Conservation (phyloP, 1,284 basidiomycete genomes). For the Papiliotrema laurentii region DNA sequence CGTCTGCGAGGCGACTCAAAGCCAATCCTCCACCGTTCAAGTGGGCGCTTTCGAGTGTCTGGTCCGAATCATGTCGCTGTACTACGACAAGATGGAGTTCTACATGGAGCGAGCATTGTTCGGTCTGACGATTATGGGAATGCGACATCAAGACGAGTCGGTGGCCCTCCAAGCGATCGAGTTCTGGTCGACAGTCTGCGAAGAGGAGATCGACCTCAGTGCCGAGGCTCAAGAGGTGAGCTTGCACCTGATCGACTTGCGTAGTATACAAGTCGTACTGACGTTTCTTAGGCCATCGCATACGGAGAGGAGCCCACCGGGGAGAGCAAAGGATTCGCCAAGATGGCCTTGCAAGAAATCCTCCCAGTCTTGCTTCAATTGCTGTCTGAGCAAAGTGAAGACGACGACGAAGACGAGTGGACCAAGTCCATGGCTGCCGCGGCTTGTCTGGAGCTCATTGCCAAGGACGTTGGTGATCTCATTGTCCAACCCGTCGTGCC, state of each 20-base stretch:
- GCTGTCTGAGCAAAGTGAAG: slow-evolving; percentile 90
- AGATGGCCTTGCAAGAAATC: slow-evolving; percentile 89
- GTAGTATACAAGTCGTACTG: slow-evolving; percentile 3
- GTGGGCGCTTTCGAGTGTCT: slow-evolving; percentile 92
- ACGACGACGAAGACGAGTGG: slow-evolving; percentile 98
- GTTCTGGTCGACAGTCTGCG: slow-evolving; percentile 99
- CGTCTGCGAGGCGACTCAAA: slow-evolving; percentile 97
- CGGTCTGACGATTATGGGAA: slow-evolving; percentile 95
- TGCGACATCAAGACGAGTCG: slow-evolving; percentile 87
- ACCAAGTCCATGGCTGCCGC: slow-evolving; percentile 97
- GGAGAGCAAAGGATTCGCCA: slow-evolving; percentile 87
- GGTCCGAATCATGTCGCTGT: slow-evolving; percentile 94
- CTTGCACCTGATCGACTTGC: slow-evolving; percentile 3
- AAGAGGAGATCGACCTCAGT: slow-evolving; percentile 92
- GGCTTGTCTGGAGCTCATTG: slow-evolving; percentile 82
- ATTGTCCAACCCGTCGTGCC: slow-evolving; percentile 93
- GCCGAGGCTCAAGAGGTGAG: slow-evolving; percentile 84
- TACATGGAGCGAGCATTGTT: slow-evolving; percentile 99
- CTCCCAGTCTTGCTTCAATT: slow-evolving; percentile 86
- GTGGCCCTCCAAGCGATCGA: slow-evolving; percentile 97
- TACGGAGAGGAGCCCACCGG: slow-evolving; percentile 86
- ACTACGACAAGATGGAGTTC: slow-evolving; percentile 98
- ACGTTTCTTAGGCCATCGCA: slow-evolving; percentile 63
- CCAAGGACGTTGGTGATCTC: slow-evolving; percentile 82
- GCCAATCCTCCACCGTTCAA: slow-evolving; percentile 69